Evolutionary conservation across 78 protist species (phyloP), one percentile per base, ranked within the genome.

Genomic region (Cavenderia fasciculata): DNA sequence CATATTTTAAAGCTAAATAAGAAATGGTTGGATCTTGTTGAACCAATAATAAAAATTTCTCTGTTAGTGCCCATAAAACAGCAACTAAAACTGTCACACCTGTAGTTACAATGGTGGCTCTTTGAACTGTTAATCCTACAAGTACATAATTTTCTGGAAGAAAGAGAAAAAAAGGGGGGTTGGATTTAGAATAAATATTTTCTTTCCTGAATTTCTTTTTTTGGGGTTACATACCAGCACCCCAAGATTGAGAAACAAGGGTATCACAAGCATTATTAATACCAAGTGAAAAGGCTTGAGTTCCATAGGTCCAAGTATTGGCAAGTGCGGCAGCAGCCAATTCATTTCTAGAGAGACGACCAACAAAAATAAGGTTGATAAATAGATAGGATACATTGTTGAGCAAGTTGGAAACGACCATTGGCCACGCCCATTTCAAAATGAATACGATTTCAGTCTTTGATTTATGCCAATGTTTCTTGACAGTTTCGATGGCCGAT

Each of bases 281-380:
- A 47, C 90, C 90, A 23, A 74, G 21, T 19, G 56, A 66, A 27
- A 82, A 46, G 19, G 65, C 61, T 31, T 43, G 49, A 34, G 90
- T 82, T 34, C 79, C 72, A 82, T 82, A 82, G 5, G 90, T 82
- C 90, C 90, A 82, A 27, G 90, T 82, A 69, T 82, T 82, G 19
- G 90, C 74, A 44, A 82, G 57, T 8, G 90, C 90, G 2, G 76
- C 90, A 2, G 70, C 90, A 11, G 78, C 78, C 18, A 82, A 56
- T 44, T 82, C 78, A 36, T 77, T 52, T 33, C 43, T 31, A 62
- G 23, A 27, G 18, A 31, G 27, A 43, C 51, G 47, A 25, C 90
- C 90, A 31, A 82, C 78, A 82, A 82, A 82, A n/a, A 82, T 68
- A 36, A 82, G 61, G 57, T 82, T 82, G n/a, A 82, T 78, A 56